phyloP scores from a whole-genome alignment of 23 red algal species.

The Pyropia haitanensis region DNA sequence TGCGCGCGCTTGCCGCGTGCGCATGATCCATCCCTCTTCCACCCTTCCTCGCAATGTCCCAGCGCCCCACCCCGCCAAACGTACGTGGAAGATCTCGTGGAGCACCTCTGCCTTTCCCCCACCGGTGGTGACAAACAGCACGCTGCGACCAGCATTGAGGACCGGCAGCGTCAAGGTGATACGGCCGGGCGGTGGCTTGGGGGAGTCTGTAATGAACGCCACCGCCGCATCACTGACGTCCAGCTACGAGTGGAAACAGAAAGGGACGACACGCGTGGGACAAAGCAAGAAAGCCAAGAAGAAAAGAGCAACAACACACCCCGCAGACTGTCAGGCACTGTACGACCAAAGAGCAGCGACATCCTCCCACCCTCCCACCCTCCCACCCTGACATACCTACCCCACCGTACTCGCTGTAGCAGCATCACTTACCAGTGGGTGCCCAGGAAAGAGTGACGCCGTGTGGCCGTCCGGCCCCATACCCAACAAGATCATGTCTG shows the following conservation, averaged over 20 bases:
- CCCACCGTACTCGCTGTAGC: no score
- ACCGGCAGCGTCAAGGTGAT: slow-evolving; percentile 76
- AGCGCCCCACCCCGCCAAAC: background rate
- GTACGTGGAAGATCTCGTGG: slow-evolving; percentile 54
- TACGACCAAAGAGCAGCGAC: background rate
- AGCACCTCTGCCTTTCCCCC: slow-evolving; percentile 53
- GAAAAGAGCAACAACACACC: background rate
- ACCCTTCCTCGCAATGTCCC: no score
- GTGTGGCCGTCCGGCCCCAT: slow-evolving; percentile 96
- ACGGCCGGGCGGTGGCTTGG: slow-evolving; percentile 72
- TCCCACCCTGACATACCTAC: no score
- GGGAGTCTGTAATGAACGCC: slow-evolving; percentile 54
- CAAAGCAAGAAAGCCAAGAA: background rate
- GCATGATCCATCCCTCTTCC: no score
- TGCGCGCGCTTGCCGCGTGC: no score
- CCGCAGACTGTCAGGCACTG: background rate
- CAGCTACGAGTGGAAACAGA: slow-evolving; percentile 9
- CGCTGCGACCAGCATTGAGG: slow-evolving; percentile 49
- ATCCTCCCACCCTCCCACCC: no score
- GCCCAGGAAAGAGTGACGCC: slow-evolving; percentile 79
- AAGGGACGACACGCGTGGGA: background rate
- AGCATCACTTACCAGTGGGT: slow-evolving; percentile 44
- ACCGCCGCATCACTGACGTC: slow-evolving; percentile 34
- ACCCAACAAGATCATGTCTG: slow-evolving; percentile 70
- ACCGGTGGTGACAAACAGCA: slow-evolving; percentile 69